These are phyloP conservation scores for Bisporella sp. DNA, from an alignment of 2,329 filamentous ascomycete genomes.

Conservation along the genomic window DNA sequence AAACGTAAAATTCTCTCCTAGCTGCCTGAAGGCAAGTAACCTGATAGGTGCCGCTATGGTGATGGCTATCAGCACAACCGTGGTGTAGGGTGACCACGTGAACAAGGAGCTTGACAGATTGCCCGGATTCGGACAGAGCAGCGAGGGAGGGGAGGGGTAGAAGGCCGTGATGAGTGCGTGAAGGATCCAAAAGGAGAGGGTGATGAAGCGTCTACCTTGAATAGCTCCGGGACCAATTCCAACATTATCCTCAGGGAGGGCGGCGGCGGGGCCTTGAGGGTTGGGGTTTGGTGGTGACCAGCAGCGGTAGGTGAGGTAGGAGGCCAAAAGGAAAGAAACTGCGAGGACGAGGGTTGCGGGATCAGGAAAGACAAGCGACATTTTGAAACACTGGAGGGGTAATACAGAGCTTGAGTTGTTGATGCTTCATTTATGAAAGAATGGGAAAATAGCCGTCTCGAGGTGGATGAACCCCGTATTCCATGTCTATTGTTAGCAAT, in stretches of 20 bases:
- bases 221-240: neutral
- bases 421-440: no score
- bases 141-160: constrained; percentile 1
- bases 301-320: constrained; percentile 7
- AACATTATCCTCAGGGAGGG: neutral
- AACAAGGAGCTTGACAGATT: constrained; percentile 13
- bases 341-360: neutral
- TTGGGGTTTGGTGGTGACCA: constrained; percentile 9
- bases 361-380: no score
- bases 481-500: no score
- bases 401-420: no score
- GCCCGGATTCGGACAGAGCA: constrained; percentile 8
- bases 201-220: neutral
- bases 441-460: no score
- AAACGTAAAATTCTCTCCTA: constrained; percentile 49
- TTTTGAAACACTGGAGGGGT: no score
- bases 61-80: constrained; percentile 14
- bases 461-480: no score
- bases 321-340: neutral
- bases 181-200: constrained; percentile 1
- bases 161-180: constrained; percentile 11
- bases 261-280: neutral
- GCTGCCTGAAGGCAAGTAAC: constrained; percentile 33
- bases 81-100: constrained; percentile 19
- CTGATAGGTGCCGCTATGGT: constrained; percentile 22